Conservation (phyloP, 352 stramenopile species). For the Phytophthora cryptogea region DNA sequence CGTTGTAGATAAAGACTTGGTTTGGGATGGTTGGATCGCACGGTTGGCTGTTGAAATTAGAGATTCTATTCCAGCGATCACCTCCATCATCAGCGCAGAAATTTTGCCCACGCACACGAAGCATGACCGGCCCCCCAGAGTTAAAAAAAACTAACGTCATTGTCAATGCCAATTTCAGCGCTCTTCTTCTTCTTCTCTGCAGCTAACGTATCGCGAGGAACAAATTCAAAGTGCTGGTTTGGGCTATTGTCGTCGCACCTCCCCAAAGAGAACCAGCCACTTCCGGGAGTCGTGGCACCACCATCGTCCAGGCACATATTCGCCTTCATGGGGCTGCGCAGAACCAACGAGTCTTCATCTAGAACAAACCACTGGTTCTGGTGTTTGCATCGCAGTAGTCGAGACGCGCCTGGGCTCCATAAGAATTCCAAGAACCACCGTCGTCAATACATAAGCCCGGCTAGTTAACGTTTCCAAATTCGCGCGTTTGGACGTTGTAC, state of each 20-base stretch:
- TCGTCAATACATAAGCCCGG: conserved; percentile 27
- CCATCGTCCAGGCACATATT: conserved; percentile 39
- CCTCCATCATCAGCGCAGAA: conserved; percentile 43
- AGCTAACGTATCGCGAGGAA: conserved; percentile 7
- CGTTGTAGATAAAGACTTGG: conserved; percentile 35
- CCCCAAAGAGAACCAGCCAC: conserved; percentile 4
- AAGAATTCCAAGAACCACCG: conserved; percentile 17
- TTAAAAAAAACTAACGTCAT: conserved; percentile 20
- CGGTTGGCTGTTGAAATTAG: conserved; percentile 17
- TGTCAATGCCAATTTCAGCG: conserved; percentile 8
- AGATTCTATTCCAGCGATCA: conserved; percentile 20
- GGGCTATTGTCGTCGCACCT: conserved; percentile 13
- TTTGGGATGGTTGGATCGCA: conserved; percentile 31
- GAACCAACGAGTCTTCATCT: conserved; percentile 25
- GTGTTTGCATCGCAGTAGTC: conserved; percentile 32
- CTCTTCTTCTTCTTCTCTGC: conserved; percentile 12
- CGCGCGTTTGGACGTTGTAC: conserved; percentile 16
- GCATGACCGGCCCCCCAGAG: conserved; percentile 25
- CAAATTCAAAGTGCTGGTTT: conserved; percentile 25
- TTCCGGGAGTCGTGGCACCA: conserved; percentile 14
- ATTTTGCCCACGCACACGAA: conserved; percentile 30
- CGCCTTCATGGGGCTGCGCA: conserved; percentile 35
- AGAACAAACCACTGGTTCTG: conserved; percentile 30
- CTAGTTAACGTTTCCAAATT: conserved; percentile 30
- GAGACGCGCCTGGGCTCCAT: conserved; percentile 9